Evolutionary conservation across 108 stramenopile species (phyloP).

Genomic region (Poteriospumella lacustris): DNA sequence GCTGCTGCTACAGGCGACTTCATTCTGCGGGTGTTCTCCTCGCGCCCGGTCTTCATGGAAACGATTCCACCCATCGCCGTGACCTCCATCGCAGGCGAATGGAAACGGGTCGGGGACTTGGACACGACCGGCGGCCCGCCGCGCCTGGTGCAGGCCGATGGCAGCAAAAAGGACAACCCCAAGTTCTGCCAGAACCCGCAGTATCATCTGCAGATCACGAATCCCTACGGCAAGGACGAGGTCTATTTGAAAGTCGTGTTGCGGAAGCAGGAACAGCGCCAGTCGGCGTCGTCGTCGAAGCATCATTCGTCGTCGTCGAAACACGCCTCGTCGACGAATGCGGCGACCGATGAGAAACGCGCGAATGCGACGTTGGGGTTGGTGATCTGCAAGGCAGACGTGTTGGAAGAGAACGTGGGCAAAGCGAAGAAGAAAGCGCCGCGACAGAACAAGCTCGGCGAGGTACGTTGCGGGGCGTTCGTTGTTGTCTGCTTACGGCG

Average conservation of each 20-base stretch:
- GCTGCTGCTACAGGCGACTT: constrained; percentile 32
- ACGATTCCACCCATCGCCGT: constrained; percentile 41
- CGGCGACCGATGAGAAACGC: background rate
- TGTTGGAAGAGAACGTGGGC: background rate
- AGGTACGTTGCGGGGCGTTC: no score
- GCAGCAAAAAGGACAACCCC: constrained; percentile 40
- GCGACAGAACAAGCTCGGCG: constrained; percentile 8
- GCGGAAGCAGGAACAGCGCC: background rate
- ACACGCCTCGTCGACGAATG: background rate
- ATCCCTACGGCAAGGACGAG: constrained; percentile 32
- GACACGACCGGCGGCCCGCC: constrained; percentile 57
- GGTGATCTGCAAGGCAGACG: constrained; percentile 1
- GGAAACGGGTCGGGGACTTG: constrained; percentile 44
- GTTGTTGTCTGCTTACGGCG: no score
- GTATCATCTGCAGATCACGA: constrained; percentile 42
- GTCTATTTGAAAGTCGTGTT: constrained; percentile 31
- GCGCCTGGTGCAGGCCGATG: constrained; percentile 35
- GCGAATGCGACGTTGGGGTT: constrained; percentile 1
- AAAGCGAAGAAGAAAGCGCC: background rate
- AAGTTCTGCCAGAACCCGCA: constrained; percentile 62
- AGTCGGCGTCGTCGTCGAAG: background rate
- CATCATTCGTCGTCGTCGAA: background rate
- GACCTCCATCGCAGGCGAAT: constrained; percentile 42
- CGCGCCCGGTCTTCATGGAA: constrained; percentile 40
- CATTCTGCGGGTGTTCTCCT: constrained; percentile 52